phyloP scores from a whole-genome alignment of 176 grass and related monocot genomes.

The Zea mays region Zm-B73-REFERENCE-NAM-5.0 NC_050097.1:236209501-236210000 shows the following conservation, averaged over 20 bases:
- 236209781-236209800: not conserved
- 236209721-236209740: constrained; percentile 3
- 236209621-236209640: not conserved
- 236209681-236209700: not conserved
- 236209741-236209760: constrained; percentile 17
- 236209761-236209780: not conserved
- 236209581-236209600: not conserved
- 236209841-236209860: not conserved
- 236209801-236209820: not conserved
- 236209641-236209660: not conserved
- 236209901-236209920: not conserved
- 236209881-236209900: constrained; percentile 13
- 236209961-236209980: not conserved
- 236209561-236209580: not conserved
- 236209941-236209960: not conserved
- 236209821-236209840: not conserved
- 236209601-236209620: constrained; percentile 1
- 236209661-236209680: not conserved
- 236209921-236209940: too few species aligned
- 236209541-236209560: not conserved
- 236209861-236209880: not conserved
- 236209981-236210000: constrained; percentile 36
- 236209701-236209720: not conserved
- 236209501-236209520: not conserved
- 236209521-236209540: not conserved